Percentiles rank a stretch among this genome's conserved stretches.
phyloP scores from a whole-genome alignment of 306 rosid species.

The Fagus sylvatica region DNA sequence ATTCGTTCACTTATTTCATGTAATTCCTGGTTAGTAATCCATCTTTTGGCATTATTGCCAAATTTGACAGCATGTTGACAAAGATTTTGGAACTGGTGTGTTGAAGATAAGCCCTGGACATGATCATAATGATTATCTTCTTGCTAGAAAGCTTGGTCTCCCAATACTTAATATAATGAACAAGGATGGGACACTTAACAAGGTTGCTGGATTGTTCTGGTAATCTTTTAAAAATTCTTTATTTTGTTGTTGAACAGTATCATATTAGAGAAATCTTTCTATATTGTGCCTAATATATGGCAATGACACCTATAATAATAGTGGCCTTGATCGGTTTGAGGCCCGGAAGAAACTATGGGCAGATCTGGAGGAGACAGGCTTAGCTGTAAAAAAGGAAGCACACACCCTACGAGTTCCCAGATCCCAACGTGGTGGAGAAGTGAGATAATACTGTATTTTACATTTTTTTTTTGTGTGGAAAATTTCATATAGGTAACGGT shows the following conservation, averaged over 20 bases:
- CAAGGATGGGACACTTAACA: conserved; percentile 93
- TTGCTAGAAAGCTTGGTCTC: conserved; percentile 95
- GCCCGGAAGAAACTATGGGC: conserved; percentile 91
- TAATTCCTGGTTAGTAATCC: neutral
- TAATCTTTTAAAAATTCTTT: conserved; percentile 30
- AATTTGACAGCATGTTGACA: conserved; percentile 75
- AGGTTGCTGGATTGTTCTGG: conserved; percentile 89
- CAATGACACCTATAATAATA: conserved; percentile 31
- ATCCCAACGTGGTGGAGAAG: conserved; percentile 99
- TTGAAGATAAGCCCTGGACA: conserved; percentile 98
- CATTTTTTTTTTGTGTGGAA: neutral
- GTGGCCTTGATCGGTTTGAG: conserved; percentile 98
- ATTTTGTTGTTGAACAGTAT: conserved; percentile 18
- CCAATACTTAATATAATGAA: conserved; percentile 97
- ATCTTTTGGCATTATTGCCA: conserved; percentile 7
- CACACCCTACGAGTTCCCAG: conserved; percentile 93
- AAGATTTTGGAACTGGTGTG: conserved; percentile 93
- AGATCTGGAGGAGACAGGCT: conserved; percentile 87
- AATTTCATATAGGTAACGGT: conserved; percentile 9
- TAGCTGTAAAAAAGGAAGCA: conserved; percentile 83
- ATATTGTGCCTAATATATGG: conserved; percentile 30
- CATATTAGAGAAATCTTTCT: neutral
- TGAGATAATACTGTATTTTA: conserved; percentile 37
- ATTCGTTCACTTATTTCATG: neutral
- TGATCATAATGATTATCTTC: conserved; percentile 90